phyloP scores from a whole-genome alignment of 805 yeast genomes.

The Ogataea wickerhamii region DNA sequence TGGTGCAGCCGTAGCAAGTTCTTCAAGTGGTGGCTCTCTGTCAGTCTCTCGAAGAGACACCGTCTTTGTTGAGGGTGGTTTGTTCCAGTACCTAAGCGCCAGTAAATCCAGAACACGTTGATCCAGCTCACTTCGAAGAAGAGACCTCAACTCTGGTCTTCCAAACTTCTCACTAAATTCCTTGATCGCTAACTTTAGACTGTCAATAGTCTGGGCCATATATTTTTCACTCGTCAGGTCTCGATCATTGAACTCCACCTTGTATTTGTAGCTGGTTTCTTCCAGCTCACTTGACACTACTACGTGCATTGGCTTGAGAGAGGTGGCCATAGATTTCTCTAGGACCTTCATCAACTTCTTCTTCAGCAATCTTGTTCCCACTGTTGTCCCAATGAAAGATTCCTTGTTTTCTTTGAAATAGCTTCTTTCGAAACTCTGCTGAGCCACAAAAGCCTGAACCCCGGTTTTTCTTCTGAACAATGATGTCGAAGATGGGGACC shows the following conservation, averaged over 20 bases:
- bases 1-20: conserved; percentile 51
- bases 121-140: conserved; percentile 80
- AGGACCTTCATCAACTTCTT: conserved; percentile 79
- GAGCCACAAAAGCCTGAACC: conserved; percentile 61
- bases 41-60: conserved; percentile 11
- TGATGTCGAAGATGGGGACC: conserved; percentile 45
- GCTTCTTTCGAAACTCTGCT: conserved; percentile 58
- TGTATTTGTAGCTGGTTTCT: conserved; percentile 87
- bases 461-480: conserved; percentile 55
- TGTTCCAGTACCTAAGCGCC: conserved; percentile 92
- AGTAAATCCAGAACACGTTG: conserved; percentile 82
- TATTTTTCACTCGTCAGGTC: conserved; percentile 92
- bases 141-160: conserved; percentile 72
- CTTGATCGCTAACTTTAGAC: conserved; percentile 79
- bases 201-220: conserved; percentile 85
- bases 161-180: conserved; percentile 82
- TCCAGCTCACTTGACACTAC: conserved; percentile 89
- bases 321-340: conserved; percentile 86
- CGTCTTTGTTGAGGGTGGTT: conserved; percentile 38
- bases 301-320: conserved; percentile 81
- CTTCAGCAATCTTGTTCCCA: conserved; percentile 73
- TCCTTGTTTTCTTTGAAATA: conserved; percentile 65
- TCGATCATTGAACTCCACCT: conserved; percentile 95
- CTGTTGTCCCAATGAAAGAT: conserved; percentile 58
- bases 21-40: conserved; percentile 46